Evolutionary conservation across 2,329 filamentous ascomycete genomes (phyloP), one percentile per base, ranked within the genome.

Genomic region (Penicillium fuscoglaucum): DNA sequence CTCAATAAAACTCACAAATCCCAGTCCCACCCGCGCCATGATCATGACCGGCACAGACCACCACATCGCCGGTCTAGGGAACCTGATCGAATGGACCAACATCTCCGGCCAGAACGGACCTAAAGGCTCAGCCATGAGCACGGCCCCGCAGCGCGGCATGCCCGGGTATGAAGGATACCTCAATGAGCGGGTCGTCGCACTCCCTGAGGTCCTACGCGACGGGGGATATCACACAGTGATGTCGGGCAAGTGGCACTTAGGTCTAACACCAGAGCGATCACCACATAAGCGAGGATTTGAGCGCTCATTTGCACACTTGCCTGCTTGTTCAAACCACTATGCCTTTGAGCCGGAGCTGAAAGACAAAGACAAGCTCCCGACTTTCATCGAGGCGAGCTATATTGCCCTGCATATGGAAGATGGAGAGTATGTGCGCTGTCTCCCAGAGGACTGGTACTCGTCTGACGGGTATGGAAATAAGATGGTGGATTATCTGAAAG

Each of bases 41-140:
- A 80, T 88, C 63, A 83, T 88, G 79, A 87, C 84, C 0, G 85
- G 85, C 4, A 87, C 85, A 0, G 84, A 87, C 65, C 80, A 87
- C 64, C 84, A 78, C 55, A 78, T 78, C 57, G 76, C 76, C 12
- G 75, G 85, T 1, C 75, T 87, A 2, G 85, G 84, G 2, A 84
- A 85, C 58, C 70, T 87, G 55, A 79, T 83, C 61, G 83, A 85
- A 72, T 85, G 82, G 80, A 82, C 80, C 43, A 83, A 83, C 63
- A 78, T 81, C 61, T 79, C 76, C 24, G 80, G 79, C 10, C 81
- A 83, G 61, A 83, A 83, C 64, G 81, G 79, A 5, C 80, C 81
- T 24, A 80, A 79, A 46, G 78, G 79, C 13, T 80, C 79, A 12
- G 75, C 77, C 54, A 82, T 80, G 74, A 78, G 76, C 46, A 83